Base-by-base conservation (phyloP, 78 protist species). In the Tieghemostelium lacteum region DNA sequence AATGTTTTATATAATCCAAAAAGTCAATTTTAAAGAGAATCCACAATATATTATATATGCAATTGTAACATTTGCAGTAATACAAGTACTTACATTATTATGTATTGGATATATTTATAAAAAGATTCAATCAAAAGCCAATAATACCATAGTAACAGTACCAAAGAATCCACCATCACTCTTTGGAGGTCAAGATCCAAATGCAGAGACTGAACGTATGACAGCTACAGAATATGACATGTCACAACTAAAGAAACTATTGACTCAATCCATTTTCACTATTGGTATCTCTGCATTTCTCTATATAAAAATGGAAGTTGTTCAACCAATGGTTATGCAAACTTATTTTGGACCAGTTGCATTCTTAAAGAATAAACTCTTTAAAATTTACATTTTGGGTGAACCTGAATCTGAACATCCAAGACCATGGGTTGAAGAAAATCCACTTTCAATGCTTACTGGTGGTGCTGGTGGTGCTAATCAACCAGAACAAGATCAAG, bases 381-480 rank as follows among this genome's bases (percentile, higher is more conserved):
- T 83, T 71, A 83, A 83, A 73, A 57, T 83, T 52, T 70, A 83
- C 70, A 69, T 83, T 40, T 60, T 83, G 16, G 91, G 91, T 69
- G 61, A 83, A 60, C 49, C n/a, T 28, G 87, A 77, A 36, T 22
- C 72, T 6, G 49, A 77, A 34, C 31, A 39, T 71, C 77, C 77
- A 83, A 42, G 91, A 37, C 91, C 91, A 69, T 83, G 73, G 75
- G 72, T 42, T 45, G 91, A 83, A 14, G 91, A 66, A 55, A 67
- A 34, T 42, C 91, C 91, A 83, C 65, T 83, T 29, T 71, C 77
- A 50, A 39, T 34, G 49, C 50, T 33, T 6, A 31, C 39, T 26
- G 75, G 57, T 69, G 61, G 52, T 45, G 20, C 71, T 1, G 29
- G 26, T 6, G 39, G 42, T 19, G 29, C 77, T 17, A 52, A 26